Percentiles rank a stretch among this genome's conserved stretches.
These are phyloP conservation scores for Haematococcus sp. DNA, from an alignment of 139 green algal genomes.

Conservation along the genomic window DNA sequence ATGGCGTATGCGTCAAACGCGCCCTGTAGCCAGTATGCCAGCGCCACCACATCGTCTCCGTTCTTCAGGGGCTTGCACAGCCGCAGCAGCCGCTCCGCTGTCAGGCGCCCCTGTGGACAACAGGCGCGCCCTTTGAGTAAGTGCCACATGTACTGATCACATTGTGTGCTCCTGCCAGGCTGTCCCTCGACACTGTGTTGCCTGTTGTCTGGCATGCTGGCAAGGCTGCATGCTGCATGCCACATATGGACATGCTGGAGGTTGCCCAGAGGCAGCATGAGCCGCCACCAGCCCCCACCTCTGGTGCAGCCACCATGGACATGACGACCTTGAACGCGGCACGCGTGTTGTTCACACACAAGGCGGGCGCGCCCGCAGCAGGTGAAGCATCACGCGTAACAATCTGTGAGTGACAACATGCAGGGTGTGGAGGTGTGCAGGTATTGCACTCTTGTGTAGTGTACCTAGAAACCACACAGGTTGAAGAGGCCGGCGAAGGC, in stretches of 20 bases:
- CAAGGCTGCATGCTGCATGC: too few relatives aligned
- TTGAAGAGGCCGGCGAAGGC: too few relatives aligned
- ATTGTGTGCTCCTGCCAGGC: too few relatives aligned
- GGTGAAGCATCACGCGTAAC: conserved; percentile 50
- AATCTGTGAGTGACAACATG: conserved; percentile 17
- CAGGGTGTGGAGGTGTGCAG: too few relatives aligned
- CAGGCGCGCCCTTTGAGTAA: too few relatives aligned
- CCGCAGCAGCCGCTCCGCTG: conserved; percentile 22
- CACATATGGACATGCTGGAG: too few relatives aligned
- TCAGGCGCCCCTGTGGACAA: background rate
- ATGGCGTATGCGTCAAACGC: conserved; percentile 77
- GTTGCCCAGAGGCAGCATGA: too few relatives aligned
- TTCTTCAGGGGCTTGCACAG: conserved; percentile 29
- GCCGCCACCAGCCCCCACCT: background rate
- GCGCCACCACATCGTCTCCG: background rate
- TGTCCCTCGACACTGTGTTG: too few relatives aligned
- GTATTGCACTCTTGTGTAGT: too few relatives aligned
- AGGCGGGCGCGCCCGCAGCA: conserved; percentile 31
- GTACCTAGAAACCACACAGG: too few relatives aligned
- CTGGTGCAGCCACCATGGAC: conserved; percentile 1
- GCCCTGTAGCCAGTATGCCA: conserved; percentile 59
- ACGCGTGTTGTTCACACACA: conserved; percentile 41
- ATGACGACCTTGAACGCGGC: conserved; percentile 34
- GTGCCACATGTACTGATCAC: too few relatives aligned
- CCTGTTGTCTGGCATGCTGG: too few relatives aligned